Base-by-base conservation (phyloP, 176 grass and related monocot species). In the Cymbopogon citratus region DNA sequence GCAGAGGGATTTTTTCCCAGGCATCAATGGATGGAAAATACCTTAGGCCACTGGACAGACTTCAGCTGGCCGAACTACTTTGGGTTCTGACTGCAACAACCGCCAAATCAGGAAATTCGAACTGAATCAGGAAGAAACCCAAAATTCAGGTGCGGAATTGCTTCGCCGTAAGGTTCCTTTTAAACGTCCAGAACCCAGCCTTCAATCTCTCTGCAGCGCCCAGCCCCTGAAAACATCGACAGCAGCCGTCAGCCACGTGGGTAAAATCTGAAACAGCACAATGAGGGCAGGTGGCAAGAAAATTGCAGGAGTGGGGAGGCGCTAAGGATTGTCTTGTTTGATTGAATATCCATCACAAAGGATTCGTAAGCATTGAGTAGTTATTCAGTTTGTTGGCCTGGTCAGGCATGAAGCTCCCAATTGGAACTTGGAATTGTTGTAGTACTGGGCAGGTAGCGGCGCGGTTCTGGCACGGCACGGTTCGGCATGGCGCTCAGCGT, bases 141-240 rank as follows among this genome's bases (percentile, higher is more conserved):
- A n/a, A 57, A 45, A 78, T 56, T 25, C 39, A 48, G n/a, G 18
- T 4, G 52, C 12, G 41, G 6, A 56, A 78, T 35, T 66, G 43
- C 29, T 49, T 16, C 54, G 45, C 19, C 13, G 3, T 54, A 34
- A 34, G 25, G 52, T 25, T 76, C 35, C 15, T 62, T 44, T 70
- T 93, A 85, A 90, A 93, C 56, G 59, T 65, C 66, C 87, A 31
- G 52, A 87, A 93, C 19, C 87, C 91, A 9, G 73, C 61, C 46
- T 73, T 82, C 57, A 93, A 56, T 51, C 85, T 56, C 73, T 69
- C 69, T 4, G 74, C 60, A 15, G 67, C 29, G 27, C 83, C 66
- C 90, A 86, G 60, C 48, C 66, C 86, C 90, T 89, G 86, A 46
- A 82, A 80, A 38, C 70, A 77, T 54, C 63, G 60, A 12, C 33